Evolutionary conservation across 192 early-diverging fungal genomes (phyloP), one percentile per base, ranked within the genome.

Genomic region (Entophlyctis helioformis): DNA sequence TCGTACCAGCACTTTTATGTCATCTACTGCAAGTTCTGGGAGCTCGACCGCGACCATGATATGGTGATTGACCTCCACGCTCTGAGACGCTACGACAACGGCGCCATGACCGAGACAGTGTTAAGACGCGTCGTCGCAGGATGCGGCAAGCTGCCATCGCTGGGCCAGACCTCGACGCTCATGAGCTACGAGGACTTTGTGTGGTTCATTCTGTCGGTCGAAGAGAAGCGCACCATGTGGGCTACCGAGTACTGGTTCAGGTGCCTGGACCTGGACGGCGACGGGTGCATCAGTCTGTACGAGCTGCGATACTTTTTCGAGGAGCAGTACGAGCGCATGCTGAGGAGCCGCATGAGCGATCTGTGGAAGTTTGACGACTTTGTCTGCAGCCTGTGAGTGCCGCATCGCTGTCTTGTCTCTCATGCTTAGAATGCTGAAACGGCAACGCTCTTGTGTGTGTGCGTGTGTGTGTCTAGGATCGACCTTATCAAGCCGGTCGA

Each of bases 1-100:
- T 93, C 89, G 5, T 96, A 96, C 67, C 89, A 91, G 60, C 93
- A 96, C 54, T 96, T 94, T 53, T 96, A 96, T 57, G 93, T 96
- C 19, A 75, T 96, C 1, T 96, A 93, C 56, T 94, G 89, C 73
- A 92, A 88, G 59, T 96, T 96, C 60, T 96, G 86, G 84, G 86
- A 86, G 52, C 67, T 94, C 39, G 93, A 96, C 65, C 60, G 72
- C 20, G 87, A 94, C 56, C 89, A 89, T 44, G 86, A 93, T 54
- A 69, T 87, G 46, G 57, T 85, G 27, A 71, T 94, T 36, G 69
- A 78, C 35, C 67, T 74, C 27, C 53, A 67, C 23, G 82, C 85
- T 42, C 61, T 96, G 42, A 31, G 69, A 7, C 60, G 69, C 39
- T 96, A 94, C 64, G 83, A 84, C 46, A 74, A 65, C 20, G 62